Base-by-base conservation (phyloP, 2,329 filamentous ascomycete species). In the Colletotrichum siamense region DNA sequence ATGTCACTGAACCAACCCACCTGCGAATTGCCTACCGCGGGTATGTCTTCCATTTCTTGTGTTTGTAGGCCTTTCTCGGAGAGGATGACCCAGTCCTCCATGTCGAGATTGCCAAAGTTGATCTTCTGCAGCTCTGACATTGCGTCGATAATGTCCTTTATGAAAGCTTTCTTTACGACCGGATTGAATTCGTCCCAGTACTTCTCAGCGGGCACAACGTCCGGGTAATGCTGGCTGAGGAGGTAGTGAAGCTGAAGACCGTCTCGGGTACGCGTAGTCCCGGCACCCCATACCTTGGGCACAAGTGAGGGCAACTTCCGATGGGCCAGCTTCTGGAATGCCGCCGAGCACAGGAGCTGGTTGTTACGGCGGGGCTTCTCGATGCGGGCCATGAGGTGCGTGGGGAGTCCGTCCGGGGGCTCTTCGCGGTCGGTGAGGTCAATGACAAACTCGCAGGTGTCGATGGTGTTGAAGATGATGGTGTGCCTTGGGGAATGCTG, bases 221-320 rank as follows among this genome's bases (percentile, higher is more conserved):
- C 22, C 1, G 10, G 22, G 32, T 52, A 74, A 24, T 64, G 49
- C 59, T 76, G 64, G n/a, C 57, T 61, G 7, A 76, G 59, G 24
- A 76, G 10, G 49, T 73, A 76, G 36, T 63, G 34, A 59, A n/a
- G 24, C 24, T 30, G n/a, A 2, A 7, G 9, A 3, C 74, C 74
- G 8, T 30, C 30, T 8, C 28, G 13, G 3, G 32, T 65, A 9
- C 22, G 9, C 26, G 59, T 76, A 4, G 55, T 26, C 10, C 74
- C 74, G 18, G 36, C 32, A 16, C 64, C 70, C 70, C 70, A 76
- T 1, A 76, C 49, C 15, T 76, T 69, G 16, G 74, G 70, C 6
- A 76, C 64, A 9, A 68, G 10, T 2, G 49, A 15, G 2, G 70
- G 74, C 8, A 69, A 16, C 32, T 34, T 32, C 5, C n/a, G 28